Percentiles rank a stretch among this genome's conserved stretches.
These are phyloP conservation scores for Kingdonia uniflora DNA, from an alignment of 164 flowering plant species.

Conservation along the genomic window DNA sequence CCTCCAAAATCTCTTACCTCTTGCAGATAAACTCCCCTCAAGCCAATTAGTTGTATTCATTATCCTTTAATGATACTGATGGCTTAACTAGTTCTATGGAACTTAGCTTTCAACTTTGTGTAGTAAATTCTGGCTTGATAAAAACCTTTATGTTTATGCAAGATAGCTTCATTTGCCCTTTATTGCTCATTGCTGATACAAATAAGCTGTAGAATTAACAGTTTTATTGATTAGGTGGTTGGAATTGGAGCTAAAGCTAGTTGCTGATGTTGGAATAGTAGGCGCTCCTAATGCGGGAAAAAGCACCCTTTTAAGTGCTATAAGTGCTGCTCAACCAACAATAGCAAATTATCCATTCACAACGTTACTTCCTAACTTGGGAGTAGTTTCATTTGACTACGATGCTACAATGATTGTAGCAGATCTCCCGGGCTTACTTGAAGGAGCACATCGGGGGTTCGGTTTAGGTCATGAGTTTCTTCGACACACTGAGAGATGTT, in stretches of 20 bases:
- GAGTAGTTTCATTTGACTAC: slow-evolving; percentile 84
- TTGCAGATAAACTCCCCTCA: too few species aligned
- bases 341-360: slow-evolving; percentile 97
- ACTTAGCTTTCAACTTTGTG: too few species aligned
- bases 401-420: slow-evolving; percentile 90
- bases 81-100: too few species aligned
- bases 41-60: too few species aligned
- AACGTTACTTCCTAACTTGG: slow-evolving; percentile 88
- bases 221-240: slow-evolving; percentile 66
- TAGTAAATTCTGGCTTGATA: too few species aligned
- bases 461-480: slow-evolving; percentile 97
- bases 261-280: slow-evolving; percentile 96
- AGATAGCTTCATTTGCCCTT: not conserved
- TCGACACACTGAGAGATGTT: slow-evolving; percentile 91
- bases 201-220: slow-evolving; percentile 6
- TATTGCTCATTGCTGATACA: not conserved
- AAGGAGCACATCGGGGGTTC: slow-evolving; percentile 96
- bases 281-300: slow-evolving; percentile 99
- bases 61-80: too few species aligned
- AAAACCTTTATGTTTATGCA: too few species aligned
- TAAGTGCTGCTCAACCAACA: slow-evolving; percentile 87
- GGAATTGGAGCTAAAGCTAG: slow-evolving; percentile 89
- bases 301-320: slow-evolving; percentile 84
- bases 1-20: too few species aligned
- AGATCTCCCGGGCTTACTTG: slow-evolving; percentile 93